These are phyloP conservation scores for Populus nigra DNA, from an alignment of 345 rosid species.

Conservation along the genomic window DNA sequence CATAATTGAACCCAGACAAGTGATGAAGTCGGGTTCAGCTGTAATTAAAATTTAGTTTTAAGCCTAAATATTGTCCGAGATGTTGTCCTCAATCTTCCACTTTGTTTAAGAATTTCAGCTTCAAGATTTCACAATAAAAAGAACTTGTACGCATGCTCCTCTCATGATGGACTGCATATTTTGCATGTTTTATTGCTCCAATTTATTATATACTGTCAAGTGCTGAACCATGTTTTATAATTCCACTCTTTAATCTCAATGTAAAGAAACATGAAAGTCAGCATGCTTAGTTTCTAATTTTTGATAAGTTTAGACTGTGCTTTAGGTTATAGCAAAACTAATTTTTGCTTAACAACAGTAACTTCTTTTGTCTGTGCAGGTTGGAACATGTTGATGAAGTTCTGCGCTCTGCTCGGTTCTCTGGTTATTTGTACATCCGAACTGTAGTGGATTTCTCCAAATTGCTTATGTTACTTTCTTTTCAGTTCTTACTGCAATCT, in stretches of 20 bases:
- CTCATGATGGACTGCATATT: not conserved
- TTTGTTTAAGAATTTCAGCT: not conserved
- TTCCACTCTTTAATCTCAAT: not conserved
- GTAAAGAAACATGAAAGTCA: not conserved
- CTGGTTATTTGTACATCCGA: conserved; percentile 81
- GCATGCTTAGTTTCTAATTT: not conserved
- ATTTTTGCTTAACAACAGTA: not conserved
- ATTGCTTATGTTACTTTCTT: not conserved
- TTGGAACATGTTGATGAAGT: conserved; percentile 91
- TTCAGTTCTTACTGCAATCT: conserved; percentile 13
- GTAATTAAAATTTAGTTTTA: not conserved
- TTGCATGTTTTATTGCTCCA: too few species aligned
- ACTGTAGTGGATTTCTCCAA: conserved; percentile 45
- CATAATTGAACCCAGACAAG: not conserved
- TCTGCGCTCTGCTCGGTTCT: conserved; percentile 78
- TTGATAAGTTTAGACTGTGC: not conserved
- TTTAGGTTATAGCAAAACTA: not conserved
- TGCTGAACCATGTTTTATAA: not conserved
- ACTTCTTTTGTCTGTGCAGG: conserved; percentile 34
- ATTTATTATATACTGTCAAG: too few species aligned
- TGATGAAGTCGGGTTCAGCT: not conserved
- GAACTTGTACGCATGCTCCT: not conserved
- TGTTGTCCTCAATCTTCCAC: not conserved
- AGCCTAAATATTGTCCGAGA: not conserved
- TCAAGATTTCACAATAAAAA: not conserved